Evolutionary conservation across 1,139 yeast species (phyloP).

Genomic region (Scheffersomyces titani): DNA sequence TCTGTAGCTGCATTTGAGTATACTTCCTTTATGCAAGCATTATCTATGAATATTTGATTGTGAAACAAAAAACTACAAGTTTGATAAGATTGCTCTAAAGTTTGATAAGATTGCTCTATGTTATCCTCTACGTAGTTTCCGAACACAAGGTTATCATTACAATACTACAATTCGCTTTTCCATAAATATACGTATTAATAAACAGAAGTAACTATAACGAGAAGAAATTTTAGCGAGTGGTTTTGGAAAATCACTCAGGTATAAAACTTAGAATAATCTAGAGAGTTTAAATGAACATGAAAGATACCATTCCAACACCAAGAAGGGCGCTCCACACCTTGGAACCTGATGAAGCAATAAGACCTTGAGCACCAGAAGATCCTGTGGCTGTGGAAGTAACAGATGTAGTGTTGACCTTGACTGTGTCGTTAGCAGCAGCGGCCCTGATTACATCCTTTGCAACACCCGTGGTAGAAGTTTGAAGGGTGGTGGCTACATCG

Average conservation of each 20-base stretch:
- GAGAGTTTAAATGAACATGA: neutral
- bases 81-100: too few species aligned
- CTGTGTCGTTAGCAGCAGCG: conserved; percentile 1
- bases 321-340: conserved; percentile 4
- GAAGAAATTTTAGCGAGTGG: neutral
- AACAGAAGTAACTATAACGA: neutral
- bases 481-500: neutral
- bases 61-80: too few species aligned
- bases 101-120: neutral
- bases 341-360: conserved; percentile 1
- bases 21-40: too few species aligned
- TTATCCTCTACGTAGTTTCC: neutral
- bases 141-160: neutral
- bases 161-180: neutral
- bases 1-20: too few species aligned
- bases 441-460: neutral
- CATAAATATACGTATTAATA: neutral
- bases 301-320: neutral
- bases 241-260: neutral
- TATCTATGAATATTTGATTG: too few species aligned
- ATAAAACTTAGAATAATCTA: too few species aligned
- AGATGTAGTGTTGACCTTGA: neutral
- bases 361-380: conserved; percentile 1
- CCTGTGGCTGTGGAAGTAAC: conserved; percentile 2
- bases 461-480: neutral